Percentiles rank a stretch among this genome's conserved stretches.
Evolutionary conservation across 75 land plant species (phyloP).

Genomic region (Picea glauca): DNA sequence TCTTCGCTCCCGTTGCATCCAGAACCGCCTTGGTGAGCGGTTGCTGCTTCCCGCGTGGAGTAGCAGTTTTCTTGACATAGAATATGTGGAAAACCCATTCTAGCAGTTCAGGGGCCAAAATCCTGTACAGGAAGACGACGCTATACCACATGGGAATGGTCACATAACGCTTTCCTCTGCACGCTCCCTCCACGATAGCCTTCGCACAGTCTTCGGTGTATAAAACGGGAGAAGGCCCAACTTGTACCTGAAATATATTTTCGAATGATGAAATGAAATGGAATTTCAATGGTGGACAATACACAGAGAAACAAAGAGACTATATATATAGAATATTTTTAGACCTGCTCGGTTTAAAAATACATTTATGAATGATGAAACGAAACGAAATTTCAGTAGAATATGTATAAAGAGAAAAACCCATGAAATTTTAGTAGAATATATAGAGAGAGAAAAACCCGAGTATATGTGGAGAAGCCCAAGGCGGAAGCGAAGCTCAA

Average conservation of each 20-base stretch:
- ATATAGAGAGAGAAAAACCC: too few species aligned
- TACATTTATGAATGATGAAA: too few species aligned
- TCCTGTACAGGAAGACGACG: constrained; percentile 25
- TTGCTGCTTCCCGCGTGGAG: not conserved
- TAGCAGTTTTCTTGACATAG: constrained; percentile 11
- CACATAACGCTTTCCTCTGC: constrained; percentile 45
- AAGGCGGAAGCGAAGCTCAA: too few species aligned
- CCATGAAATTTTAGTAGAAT: too few species aligned
- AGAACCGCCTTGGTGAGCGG: constrained; percentile 38
- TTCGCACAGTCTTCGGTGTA: constrained; percentile 41
- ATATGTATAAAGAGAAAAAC: too few species aligned
- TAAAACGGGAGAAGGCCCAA: constrained; percentile 43
- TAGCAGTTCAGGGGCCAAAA: constrained; percentile 57
- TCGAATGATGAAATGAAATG: too few species aligned
- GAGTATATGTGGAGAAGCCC: too few species aligned
- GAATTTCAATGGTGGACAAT: too few species aligned
- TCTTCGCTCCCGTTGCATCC: constrained; percentile 46
- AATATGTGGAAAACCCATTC: constrained; percentile 44
- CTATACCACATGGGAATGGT: constrained; percentile 57
- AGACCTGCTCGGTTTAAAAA: too few species aligned
- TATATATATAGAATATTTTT: too few species aligned
- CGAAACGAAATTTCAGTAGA: too few species aligned
- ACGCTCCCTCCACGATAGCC: constrained; percentile 48
- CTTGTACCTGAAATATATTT: constrained; percentile 31
- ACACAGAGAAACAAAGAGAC: too few species aligned